Conservation (phyloP, 352 stramenopile genomes). For the Globisporangium yorkense region DNA sequence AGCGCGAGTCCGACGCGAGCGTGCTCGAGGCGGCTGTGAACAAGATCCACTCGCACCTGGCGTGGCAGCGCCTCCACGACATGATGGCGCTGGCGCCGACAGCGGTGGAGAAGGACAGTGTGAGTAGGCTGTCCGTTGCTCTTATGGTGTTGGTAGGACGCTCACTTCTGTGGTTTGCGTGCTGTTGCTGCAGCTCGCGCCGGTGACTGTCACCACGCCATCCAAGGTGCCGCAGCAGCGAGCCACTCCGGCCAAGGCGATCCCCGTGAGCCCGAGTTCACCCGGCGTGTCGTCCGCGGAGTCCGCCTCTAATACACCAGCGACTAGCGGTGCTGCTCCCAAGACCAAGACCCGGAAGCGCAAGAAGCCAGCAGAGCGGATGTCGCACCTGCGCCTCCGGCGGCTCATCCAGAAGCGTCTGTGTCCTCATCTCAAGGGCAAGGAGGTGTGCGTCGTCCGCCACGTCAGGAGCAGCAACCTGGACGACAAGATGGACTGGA, state of each 20-base stretch:
- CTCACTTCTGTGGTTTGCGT: background rate
- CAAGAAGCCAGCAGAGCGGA: slow-evolving; percentile 20
- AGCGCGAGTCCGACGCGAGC: slow-evolving; percentile 22
- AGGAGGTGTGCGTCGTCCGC: slow-evolving; percentile 47
- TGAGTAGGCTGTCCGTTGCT: background rate
- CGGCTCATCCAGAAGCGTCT: slow-evolving; percentile 64
- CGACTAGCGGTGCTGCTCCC: slow-evolving; percentile 2
- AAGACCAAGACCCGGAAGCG: slow-evolving; percentile 17
- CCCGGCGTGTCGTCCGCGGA: slow-evolving; percentile 14
- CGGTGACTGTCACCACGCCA: slow-evolving; percentile 1
- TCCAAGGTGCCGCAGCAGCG: slow-evolving; percentile 1
- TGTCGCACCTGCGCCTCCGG: slow-evolving; percentile 50
- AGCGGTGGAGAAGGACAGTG: background rate
- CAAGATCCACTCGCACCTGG: slow-evolving; percentile 36
- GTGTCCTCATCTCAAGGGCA: slow-evolving; percentile 58
- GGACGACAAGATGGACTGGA: slow-evolving; percentile 20
- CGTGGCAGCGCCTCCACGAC: slow-evolving; percentile 26
- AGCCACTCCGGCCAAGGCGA: background rate
- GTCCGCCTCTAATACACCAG: slow-evolving; percentile 4
- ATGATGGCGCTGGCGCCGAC: slow-evolving; percentile 11
- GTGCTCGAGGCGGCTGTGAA: slow-evolving; percentile 35
- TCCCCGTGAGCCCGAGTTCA: slow-evolving; percentile 4
- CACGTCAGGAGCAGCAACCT: slow-evolving; percentile 9
- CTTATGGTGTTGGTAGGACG: background rate
- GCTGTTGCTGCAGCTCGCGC: background rate